Conservation (phyloP, 169 alveolate genomes). For the Babesia ovis region DNA sequence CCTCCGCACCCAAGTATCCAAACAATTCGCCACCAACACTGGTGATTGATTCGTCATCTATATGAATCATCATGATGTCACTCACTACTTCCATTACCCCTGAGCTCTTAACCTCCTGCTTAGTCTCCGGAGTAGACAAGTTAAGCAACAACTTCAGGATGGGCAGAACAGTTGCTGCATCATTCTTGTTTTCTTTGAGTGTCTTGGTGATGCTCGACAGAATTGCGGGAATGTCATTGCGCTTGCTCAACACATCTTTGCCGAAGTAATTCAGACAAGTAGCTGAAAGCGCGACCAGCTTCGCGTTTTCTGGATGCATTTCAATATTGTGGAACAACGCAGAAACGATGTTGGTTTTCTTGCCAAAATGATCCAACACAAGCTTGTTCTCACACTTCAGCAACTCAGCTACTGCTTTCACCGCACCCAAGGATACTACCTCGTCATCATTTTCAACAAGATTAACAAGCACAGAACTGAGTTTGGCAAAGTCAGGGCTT, state of each 20-base stretch:
- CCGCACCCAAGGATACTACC: constrained; percentile 58
- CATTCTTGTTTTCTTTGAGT: constrained; percentile 76
- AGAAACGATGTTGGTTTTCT: constrained; percentile 61
- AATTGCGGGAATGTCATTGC: constrained; percentile 67
- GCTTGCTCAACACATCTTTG: constrained; percentile 38
- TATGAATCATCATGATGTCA: constrained; percentile 83
- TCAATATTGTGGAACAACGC: constrained; percentile 67
- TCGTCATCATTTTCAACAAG: constrained; percentile 53
- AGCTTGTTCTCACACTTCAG: constrained; percentile 71
- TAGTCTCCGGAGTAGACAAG: constrained; percentile 69
- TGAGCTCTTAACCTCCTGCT: constrained; percentile 75
- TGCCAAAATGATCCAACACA: constrained; percentile 64
- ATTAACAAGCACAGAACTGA: constrained; percentile 53
- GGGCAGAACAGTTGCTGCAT: constrained; percentile 71
- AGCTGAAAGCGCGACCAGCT: constrained; percentile 67
- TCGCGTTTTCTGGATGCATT: constrained; percentile 63
- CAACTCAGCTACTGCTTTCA: constrained; percentile 75
- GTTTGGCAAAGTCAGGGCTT: constrained; percentile 79
- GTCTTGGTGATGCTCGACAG: constrained; percentile 72
- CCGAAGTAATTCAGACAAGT: constrained; percentile 66
- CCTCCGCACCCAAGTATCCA: constrained; percentile 89
- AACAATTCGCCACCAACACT: constrained; percentile 84
- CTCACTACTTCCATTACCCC: constrained; percentile 86
- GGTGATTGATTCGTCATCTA: constrained; percentile 80
- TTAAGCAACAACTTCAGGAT: constrained; percentile 73